Evolutionary conservation across 1,284 basidiomycete genomes (phyloP), one percentile per base, ranked within the genome.

Genomic region (Prillingera fragicola): DNA sequence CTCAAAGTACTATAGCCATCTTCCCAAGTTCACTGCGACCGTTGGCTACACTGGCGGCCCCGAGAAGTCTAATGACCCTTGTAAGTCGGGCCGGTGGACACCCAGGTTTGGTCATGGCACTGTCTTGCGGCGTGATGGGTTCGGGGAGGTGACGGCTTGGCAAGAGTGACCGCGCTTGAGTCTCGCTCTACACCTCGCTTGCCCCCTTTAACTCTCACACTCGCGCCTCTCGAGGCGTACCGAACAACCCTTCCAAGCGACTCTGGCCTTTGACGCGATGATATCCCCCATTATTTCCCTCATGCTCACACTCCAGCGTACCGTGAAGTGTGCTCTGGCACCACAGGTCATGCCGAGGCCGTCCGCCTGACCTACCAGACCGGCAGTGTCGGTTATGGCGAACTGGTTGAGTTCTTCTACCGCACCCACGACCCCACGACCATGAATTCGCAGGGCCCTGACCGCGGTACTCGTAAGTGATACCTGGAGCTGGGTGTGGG

Each of bases 351-450:
- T 66, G 94, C 94, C 4, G 94, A 98, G 72, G 84, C 89, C 1
- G 72, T 90, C 45, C 80, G 80, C 63, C 80, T 97, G 53, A 81
- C 85, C 60, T 98, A 90, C 60, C 87, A 92, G 67, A 86, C 85
- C 1, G 74, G 71, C 25, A 73, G 84, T 28, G 81, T 94, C 14
- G 76, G 76, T 19, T 95, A 92, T 56, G 85, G 75, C 17, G 83
- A 91, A 64, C 79, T 95, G 35, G 85, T 91, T 34, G 89, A 94
- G 72, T 91, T 90, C 75, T 91, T 92, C 72, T 92, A 88, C 69
- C 80, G 92, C 35, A 92, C 87, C 0, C 94, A 98, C 65, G 91
- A 97, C 61, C 89, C 94, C 2, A 95, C 90, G 19, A 87, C 86
- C 0, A 62, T 77, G 37, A 81, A 92, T 67, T 72, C 75, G 14